Conservation (phyloP, 2,329 filamentous ascomycete species). For the Arthrobotrys pseudoclavata region DNA sequence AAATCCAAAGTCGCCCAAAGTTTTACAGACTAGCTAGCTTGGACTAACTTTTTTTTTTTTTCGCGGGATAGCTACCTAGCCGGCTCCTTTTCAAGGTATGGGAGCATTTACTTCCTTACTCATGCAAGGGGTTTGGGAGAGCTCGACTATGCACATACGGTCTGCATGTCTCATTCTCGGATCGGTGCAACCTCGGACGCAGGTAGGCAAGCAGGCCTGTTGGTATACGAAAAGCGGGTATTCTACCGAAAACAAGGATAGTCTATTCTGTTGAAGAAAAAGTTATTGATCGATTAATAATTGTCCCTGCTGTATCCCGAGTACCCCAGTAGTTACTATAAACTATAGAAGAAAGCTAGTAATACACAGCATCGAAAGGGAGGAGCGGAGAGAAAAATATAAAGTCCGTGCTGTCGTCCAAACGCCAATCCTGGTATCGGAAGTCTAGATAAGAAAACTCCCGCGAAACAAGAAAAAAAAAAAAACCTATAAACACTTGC, state of each 20-base stretch:
- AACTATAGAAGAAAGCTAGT: background rate
- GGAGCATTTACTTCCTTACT: background rate
- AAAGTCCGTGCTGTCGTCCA: slow-evolving; percentile 23
- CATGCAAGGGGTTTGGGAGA: slow-evolving; percentile 20
- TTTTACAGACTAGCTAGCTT: background rate
- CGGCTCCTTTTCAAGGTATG: background rate
- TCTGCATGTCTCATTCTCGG: slow-evolving; percentile 23
- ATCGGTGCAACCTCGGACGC: slow-evolving; percentile 24
- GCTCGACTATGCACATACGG: slow-evolving; percentile 1
- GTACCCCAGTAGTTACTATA: background rate
- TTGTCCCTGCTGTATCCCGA: background rate
- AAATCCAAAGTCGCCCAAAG: background rate
- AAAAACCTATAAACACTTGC: slow-evolving; percentile 1
- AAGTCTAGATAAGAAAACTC: slow-evolving; percentile 31
- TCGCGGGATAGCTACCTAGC: background rate
- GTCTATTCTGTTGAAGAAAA: slow-evolving; percentile 3
- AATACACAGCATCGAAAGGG: slow-evolving; percentile 9
- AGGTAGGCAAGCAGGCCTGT: background rate
- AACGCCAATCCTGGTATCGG: slow-evolving; percentile 31
- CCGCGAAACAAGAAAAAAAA: slow-evolving; percentile 10
- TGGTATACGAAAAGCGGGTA: slow-evolving; percentile 12
- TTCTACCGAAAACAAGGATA: slow-evolving; percentile 4
- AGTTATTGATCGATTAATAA: slow-evolving; percentile 10
- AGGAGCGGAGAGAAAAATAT: background rate
- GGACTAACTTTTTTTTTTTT: background rate